Evolutionary conservation across 164 flowering plant genomes (phyloP), one percentile per base, ranked within the genome.

Genomic region (Stephania japonica): DNA sequence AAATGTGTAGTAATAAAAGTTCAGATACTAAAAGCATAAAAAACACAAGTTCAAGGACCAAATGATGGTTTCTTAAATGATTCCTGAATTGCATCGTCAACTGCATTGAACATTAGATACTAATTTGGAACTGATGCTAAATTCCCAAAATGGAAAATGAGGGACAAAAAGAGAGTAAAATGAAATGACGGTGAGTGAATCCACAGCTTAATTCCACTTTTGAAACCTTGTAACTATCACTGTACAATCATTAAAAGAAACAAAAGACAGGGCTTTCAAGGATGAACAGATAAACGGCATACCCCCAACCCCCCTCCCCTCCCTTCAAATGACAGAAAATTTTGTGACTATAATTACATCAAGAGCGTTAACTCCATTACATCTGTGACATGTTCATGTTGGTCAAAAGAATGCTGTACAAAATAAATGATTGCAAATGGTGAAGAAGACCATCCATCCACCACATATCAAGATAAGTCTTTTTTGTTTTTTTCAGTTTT

Each of bases 351-450:
- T 23, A 64, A 9, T 69, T 43, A 68, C 69, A 56, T 53, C 66
- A 67, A 42, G 42, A 16, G 49, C n/a, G 32, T 42, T n/a, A 21
- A 26, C 67, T 23, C 67, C 41, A 65, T 11, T 21, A 10, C 69
- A 43, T 23, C 19, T n/a, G 49, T 53, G 32, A n/a, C 25, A 27
- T 75, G 72, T 25, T 16, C 63, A 70, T 67, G 53, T 47, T 23
- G 63, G 70, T 68, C 44, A 73, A 86, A 88, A 85, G 89, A 86
- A 88, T 84, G 67, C 89, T 87, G 88, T 86, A 89, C 91, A 88
- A 84, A 32, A 83, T 73, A 73, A 87, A 83, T 78, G 73, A 66
- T 73, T 76, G 56, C 74, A 71, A 78, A 75, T 23, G 67, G 63
- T 47, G 23, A 70, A 72, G 65, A 61, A 6, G 16, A 38, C 13